phyloP scores from a whole-genome alignment of 192 early-diverging fungal species.

The Coemansia sp. region DNA sequence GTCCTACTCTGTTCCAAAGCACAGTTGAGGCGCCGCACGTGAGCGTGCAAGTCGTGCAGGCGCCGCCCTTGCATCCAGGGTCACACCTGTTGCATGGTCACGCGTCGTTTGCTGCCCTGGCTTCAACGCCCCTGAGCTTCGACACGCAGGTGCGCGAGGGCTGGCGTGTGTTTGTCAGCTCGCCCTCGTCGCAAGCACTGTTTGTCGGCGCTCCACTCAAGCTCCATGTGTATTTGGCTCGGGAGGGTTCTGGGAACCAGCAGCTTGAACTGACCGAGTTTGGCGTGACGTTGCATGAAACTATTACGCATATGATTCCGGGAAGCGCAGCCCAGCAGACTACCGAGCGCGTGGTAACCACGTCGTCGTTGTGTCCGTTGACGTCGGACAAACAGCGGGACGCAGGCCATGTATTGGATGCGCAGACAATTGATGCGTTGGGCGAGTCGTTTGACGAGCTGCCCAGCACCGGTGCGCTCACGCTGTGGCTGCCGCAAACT shows the following conservation, averaged over 20 bases:
- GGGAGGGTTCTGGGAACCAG: not conserved
- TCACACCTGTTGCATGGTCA: constrained; percentile 13
- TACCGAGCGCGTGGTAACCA: constrained; percentile 15
- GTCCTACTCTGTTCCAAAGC: constrained; percentile 14
- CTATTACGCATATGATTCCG: constrained; percentile 22
- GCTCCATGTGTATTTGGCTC: constrained; percentile 30
- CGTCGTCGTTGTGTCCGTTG: constrained; percentile 21
- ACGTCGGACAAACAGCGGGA: not conserved
- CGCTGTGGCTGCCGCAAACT: constrained; percentile 8
- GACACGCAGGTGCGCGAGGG: constrained; percentile 11
- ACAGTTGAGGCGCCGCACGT: constrained; percentile 8
- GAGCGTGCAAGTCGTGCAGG: constrained; percentile 19
- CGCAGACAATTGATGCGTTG: constrained; percentile 34
- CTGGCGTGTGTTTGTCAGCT: constrained; percentile 31
- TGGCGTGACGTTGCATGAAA: constrained; percentile 20
- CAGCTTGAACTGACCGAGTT: constrained; percentile 26
- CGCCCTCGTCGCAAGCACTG: constrained; percentile 32
- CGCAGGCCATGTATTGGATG: constrained; percentile 17
- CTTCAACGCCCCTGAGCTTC: constrained; percentile 24
- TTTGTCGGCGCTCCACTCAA: constrained; percentile 13
- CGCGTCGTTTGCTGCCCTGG: constrained; percentile 17
- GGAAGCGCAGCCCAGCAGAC: constrained; percentile 11
- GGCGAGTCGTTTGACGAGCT: constrained; percentile 41
- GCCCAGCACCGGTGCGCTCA: constrained; percentile 19
- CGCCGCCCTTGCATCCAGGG: constrained; percentile 12